These are phyloP conservation scores for Ceratobasidium theobromae DNA, from an alignment of 1,284 basidiomycete genomes.

Conservation along the genomic window DNA sequence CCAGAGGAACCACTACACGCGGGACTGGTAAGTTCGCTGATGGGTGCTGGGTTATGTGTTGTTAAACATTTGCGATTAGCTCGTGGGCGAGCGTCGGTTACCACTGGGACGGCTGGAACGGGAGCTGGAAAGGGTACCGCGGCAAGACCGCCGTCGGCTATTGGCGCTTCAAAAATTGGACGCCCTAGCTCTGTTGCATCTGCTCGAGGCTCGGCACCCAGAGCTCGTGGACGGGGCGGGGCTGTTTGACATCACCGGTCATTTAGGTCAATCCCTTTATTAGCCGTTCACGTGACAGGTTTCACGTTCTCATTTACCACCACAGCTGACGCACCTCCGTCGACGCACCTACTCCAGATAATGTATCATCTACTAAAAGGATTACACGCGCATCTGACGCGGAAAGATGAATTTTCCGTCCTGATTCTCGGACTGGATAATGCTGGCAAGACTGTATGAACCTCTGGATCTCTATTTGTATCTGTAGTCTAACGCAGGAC, in stretches of 20 bases:
- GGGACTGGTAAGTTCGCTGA: neutral
- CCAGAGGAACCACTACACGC: slow-evolving; percentile 1
- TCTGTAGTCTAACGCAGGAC: slow-evolving; percentile 6
- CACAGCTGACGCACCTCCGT: neutral
- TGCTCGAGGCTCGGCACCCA: neutral
- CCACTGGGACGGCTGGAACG: neutral
- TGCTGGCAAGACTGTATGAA: slow-evolving; percentile 85
- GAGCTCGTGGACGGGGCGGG: slow-evolving; percentile 22
- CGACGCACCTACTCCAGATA: neutral
- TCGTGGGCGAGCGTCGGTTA: slow-evolving; percentile 9
- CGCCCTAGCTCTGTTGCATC: slow-evolving; percentile 28
- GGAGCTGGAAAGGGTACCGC: slow-evolving; percentile 1
- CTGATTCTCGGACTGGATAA: slow-evolving; percentile 81
- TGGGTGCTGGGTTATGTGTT: neutral
- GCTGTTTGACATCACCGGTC: neutral
- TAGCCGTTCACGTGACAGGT: slow-evolving; percentile 8
- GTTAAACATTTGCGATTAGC: neutral
- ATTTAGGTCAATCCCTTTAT: neutral
- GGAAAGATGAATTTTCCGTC: slow-evolving; percentile 91
- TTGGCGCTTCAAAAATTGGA: slow-evolving; percentile 10
- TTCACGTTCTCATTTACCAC: neutral
- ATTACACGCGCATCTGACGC: slow-evolving; percentile 83
- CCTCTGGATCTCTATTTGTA: neutral
- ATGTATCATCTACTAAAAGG: slow-evolving; percentile 94
- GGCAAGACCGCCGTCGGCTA: slow-evolving; percentile 17